Conservation (phyloP, 768 basidiomycete genomes). For the Xerocomellus chrysenteron region DNA sequence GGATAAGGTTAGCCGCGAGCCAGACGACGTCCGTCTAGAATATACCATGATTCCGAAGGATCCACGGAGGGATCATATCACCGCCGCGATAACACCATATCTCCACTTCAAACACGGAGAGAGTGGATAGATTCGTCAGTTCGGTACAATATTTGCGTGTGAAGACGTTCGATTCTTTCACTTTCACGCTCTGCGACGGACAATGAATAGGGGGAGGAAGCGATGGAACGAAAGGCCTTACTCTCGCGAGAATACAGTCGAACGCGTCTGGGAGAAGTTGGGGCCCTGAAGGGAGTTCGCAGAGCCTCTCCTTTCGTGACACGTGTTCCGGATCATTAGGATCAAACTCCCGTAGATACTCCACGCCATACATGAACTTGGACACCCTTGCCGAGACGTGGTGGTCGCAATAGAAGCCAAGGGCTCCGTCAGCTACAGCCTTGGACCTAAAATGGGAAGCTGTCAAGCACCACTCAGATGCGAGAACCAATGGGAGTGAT, state of each 20-base stretch:
- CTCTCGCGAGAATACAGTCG: conserved; percentile 73
- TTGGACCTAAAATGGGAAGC: conserved; percentile 56
- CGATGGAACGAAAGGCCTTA: conserved; percentile 33
- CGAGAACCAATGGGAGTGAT: conserved; percentile 20
- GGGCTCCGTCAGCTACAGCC: conserved; percentile 80
- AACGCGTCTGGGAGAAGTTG: conserved; percentile 79
- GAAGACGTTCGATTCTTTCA: conserved; percentile 80
- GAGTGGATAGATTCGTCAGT: conserved; percentile 69
- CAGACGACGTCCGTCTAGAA: not conserved
- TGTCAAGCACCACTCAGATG: conserved; percentile 2
- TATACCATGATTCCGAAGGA: conserved; percentile 51
- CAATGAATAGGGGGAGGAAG: conserved; percentile 7
- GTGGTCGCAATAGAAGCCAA: conserved; percentile 84
- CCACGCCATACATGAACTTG: conserved; percentile 81
- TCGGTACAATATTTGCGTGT: conserved; percentile 82
- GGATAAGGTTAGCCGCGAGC: not conserved
- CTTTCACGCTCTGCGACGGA: conserved; percentile 56
- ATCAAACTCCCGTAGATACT: conserved; percentile 70
- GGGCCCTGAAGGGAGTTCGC: conserved; percentile 76
- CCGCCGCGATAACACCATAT: conserved; percentile 85
- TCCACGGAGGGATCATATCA: conserved; percentile 70
- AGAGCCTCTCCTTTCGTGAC: conserved; percentile 59
- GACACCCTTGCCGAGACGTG: conserved; percentile 81
- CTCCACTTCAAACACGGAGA: conserved; percentile 81
- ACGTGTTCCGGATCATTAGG: conserved; percentile 64